These are phyloP conservation scores for Cronartium ribicola DNA, from an alignment of 1,284 basidiomycete species.

Conservation along the genomic window DNA sequence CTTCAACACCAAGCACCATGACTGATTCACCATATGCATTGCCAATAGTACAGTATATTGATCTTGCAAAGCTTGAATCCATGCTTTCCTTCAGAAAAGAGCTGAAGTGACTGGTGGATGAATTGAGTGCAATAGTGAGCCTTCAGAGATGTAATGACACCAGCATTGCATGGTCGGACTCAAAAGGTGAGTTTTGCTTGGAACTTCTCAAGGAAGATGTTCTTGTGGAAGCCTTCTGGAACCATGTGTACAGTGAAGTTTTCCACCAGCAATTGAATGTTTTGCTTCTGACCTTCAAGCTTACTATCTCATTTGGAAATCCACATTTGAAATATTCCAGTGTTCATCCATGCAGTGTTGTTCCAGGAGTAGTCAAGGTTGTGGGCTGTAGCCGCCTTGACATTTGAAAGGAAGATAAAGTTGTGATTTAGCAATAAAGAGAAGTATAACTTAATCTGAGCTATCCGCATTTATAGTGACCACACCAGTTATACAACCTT, in stretches of 20 bases:
- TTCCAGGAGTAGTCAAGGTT: constrained; percentile 17
- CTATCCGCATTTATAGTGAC: constrained; percentile 7
- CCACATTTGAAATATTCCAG: constrained; percentile 19
- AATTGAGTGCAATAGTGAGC: background rate
- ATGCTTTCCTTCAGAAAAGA: background rate
- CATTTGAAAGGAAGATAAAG: constrained; percentile 4
- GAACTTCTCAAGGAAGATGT: constrained; percentile 14
- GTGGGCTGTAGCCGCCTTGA: background rate
- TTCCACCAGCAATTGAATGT: constrained; percentile 16
- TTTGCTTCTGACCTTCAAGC: background rate
- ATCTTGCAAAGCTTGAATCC: background rate
- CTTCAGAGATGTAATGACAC: constrained; percentile 14
- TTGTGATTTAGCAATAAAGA: constrained; percentile 10
- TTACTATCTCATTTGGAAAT: background rate
- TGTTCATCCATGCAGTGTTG: constrained; percentile 8
- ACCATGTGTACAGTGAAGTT: constrained; percentile 12
- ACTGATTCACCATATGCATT: background rate
- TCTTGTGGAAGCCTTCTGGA: background rate
- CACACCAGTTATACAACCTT: constrained; percentile 8
- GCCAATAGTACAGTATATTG: background rate
- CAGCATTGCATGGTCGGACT: constrained; percentile 21
- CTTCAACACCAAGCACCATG: background rate
- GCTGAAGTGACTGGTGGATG: background rate
- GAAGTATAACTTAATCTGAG: background rate
- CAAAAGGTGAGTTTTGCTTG: constrained; percentile 13